Conservation (phyloP, 2,329 filamentous ascomycete species). For the Hortaea sp. region DNA sequence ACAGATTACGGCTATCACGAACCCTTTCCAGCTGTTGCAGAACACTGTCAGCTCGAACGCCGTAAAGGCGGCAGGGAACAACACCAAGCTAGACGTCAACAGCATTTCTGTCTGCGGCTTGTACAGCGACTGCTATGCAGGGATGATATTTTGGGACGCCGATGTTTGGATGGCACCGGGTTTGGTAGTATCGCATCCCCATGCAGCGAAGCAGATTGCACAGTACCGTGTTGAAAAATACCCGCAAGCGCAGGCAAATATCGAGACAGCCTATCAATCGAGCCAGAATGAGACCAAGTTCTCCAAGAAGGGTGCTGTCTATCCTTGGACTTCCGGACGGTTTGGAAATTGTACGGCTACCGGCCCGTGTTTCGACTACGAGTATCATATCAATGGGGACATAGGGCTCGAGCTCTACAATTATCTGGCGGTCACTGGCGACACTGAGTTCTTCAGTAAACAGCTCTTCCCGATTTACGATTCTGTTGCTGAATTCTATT, state of each 20-base stretch:
- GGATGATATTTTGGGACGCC: constrained; percentile 43
- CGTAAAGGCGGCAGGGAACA: constrained; percentile 37
- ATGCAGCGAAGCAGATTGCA: constrained; percentile 51
- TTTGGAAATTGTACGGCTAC: constrained; percentile 57
- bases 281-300: constrained; percentile 54
- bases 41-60: constrained; percentile 47
- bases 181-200: constrained; percentile 52
- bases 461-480: constrained; percentile 54
- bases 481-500: constrained; percentile 51
- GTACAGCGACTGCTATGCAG: constrained; percentile 57
- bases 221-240: constrained; percentile 53
- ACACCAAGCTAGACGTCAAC: constrained; percentile 46
- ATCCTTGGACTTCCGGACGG: constrained; percentile 57
- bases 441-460: constrained; percentile 45
- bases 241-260: constrained; percentile 50
- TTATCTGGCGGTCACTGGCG: constrained; percentile 51
- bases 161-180: constrained; percentile 62
- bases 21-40: constrained; percentile 47
- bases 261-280: constrained; percentile 43
- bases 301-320: constrained; percentile 49
- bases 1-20: constrained; percentile 45
- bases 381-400: constrained; percentile 63
- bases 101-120: constrained; percentile 61
- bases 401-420: constrained; percentile 55
- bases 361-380: constrained; percentile 57